phyloP scores from a whole-genome alignment of 768 basidiomycete species.

The Pleurotus eryngii region DNA sequence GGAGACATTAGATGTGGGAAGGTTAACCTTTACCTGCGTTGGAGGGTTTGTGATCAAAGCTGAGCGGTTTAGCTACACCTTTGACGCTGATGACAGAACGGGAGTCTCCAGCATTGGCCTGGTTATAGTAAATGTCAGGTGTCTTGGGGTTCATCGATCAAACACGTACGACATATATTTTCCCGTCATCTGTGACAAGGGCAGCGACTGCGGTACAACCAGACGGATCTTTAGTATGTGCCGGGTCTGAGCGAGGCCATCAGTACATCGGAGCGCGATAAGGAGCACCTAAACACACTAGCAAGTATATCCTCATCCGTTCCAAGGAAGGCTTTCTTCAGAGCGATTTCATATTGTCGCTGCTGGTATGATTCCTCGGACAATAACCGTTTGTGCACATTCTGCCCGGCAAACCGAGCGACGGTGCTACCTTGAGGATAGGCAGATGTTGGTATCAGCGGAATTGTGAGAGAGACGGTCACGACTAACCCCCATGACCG shows the following conservation, averaged over 20 bases:
- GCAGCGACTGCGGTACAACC: conserved; percentile 95
- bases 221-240: conserved; percentile 86
- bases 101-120: conserved; percentile 99
- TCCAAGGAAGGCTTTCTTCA: conserved; percentile 88
- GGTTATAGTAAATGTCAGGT: conserved; percentile 12
- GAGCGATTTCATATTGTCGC: conserved; percentile 66
- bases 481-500: conserved; percentile 85
- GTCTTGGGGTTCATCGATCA: not conserved
- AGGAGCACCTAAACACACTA: conserved; percentile 41
- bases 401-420: conserved; percentile 82
- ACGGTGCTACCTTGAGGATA: conserved; percentile 63
- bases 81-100: conserved; percentile 82
- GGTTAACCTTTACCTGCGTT: conserved; percentile 59
- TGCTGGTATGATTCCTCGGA: conserved; percentile 70
- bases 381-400: conserved; percentile 75
- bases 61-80: conserved; percentile 85
- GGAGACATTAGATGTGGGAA: not conserved
- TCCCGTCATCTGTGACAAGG: conserved; percentile 71
- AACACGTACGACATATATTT: conserved; percentile 73
- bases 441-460: conserved; percentile 10
- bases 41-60: conserved; percentile 94
- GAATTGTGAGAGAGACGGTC: not conserved
- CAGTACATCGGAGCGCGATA: conserved; percentile 3
- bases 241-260: conserved; percentile 56
- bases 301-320: conserved; percentile 93